Evolutionary conservation across 1,284 basidiomycete species (phyloP), one percentile per base, ranked within the genome.

Genomic region (Papiliotrema flavescens): DNA sequence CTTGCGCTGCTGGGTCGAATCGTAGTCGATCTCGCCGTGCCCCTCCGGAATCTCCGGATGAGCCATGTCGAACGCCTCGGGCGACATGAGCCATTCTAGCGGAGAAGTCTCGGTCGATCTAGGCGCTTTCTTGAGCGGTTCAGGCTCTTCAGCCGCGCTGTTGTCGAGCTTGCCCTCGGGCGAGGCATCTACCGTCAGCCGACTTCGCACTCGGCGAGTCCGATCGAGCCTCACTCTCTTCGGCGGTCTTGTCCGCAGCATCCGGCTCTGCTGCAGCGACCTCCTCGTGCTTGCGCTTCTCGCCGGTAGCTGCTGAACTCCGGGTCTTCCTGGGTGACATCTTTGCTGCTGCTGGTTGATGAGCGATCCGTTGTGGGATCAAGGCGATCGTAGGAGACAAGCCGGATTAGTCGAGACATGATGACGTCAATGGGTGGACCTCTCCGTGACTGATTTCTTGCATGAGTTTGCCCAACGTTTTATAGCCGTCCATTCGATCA

Each of bases 11-110:
- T 44, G 39, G 17, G 48, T 35, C 15, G 35, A 45, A 36, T 60
- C 55, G 57, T 55, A 61, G 43, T 67, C 65, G 14, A 60, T 54
- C 49, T 67, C 62, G n/a, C 64, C 64, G 39, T 62, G 61, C 11
- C 61, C 63, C 19, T 53, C 43, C 2, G 56, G 52, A 17, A 62
- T 52, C 22, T 52, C 37, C 0, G 66, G 66, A 42, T 68, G 62
- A 46, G 66, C 60, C 39, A 62, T 47, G 22, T 65, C 50, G 56
- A 62, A 64, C 11, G 61, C 61, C 49, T 66, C 64, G 43, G 63
- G 59, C 22, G 56, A 59, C 14, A 68, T 48, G 2, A 68, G 57
- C 50, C 58, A 68, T 20, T 65, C 60, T 1, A 68, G 44, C 14
- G 55, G 22, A 9, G 55, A 49, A 11, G 28, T 32, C 11, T 11